phyloP scores from a whole-genome alignment of 108 stramenopile genomes.

The Pseudonitzschia delicatissima region DNA sequence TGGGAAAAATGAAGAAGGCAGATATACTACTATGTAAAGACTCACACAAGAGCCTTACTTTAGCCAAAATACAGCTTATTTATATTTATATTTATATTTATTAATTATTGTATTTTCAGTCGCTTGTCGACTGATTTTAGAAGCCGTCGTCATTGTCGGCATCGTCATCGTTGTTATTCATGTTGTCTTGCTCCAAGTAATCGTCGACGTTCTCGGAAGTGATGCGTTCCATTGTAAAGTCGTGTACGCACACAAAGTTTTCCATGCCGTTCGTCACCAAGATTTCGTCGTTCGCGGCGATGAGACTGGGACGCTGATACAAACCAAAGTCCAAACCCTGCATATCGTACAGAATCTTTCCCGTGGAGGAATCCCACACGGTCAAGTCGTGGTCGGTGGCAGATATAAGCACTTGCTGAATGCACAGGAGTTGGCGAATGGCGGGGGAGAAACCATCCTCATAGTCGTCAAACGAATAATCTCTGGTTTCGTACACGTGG shows the following conservation, averaged over 20 bases:
- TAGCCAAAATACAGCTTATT: too few species aligned
- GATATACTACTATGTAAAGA: too few species aligned
- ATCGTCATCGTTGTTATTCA: background rate
- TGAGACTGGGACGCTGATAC: slow-evolving; percentile 4
- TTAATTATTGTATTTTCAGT: too few species aligned
- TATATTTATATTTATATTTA: too few species aligned
- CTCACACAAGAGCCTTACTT: too few species aligned
- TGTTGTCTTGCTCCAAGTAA: background rate
- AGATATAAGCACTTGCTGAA: slow-evolving; percentile 22
- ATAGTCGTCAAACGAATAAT: background rate
- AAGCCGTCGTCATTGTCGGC: background rate
- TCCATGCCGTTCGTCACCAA: slow-evolving; percentile 56
- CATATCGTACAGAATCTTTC: slow-evolving; percentile 20
- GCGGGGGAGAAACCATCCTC: slow-evolving; percentile 5
- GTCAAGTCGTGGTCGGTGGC: slow-evolving; percentile 15
- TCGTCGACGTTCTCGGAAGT: background rate
- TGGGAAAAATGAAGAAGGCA: too few species aligned
- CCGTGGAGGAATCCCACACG: slow-evolving; percentile 16
- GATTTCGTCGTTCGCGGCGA: slow-evolving; percentile 7
- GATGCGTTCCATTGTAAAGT: slow-evolving; percentile 42
- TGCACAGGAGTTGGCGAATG: slow-evolving; percentile 3
- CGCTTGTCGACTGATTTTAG: too few species aligned
- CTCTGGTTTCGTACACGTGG: slow-evolving; percentile 11
- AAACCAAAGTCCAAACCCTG: slow-evolving; percentile 17
- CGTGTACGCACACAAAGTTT: slow-evolving; percentile 66